Base-by-base conservation (phyloP, 1,284 basidiomycete species). In the Macrocystidia cucumis region DNA sequence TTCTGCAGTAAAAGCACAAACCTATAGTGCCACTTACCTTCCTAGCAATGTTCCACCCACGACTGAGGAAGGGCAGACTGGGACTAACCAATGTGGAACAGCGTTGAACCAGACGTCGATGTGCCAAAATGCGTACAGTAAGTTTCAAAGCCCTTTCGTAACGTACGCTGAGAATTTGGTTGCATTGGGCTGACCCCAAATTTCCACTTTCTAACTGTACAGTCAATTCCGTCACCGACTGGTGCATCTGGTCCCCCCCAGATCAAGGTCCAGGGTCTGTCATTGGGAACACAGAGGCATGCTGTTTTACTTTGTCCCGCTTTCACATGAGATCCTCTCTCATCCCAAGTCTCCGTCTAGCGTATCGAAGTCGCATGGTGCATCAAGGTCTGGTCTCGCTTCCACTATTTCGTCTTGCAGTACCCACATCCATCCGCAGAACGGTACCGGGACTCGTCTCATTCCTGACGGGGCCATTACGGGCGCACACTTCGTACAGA, bases 401-500 rank as follows among this genome's bases (percentile, higher is more conserved):
- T 31, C 33, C 13, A 27, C n/a, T 34, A 31, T 29, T 37, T 18
- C 26, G 20, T 29, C 30, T 32, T 21, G 21, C 22, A 12, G 33
- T 34, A 18, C 14, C 19, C 12, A 30, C 25, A 33, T 16, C 11
- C 17, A 19, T 16, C 22, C 51, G 18, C 53, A 64, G 73, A 55
- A 61, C 40, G 74, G 74, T 23, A 73, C 74, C 38, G 82, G 81
- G 14, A 77, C 79, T 3, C 77, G 81, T 29, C 55, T 87, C 41
- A 87, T 91, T 44, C 88, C 87, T 13, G 68, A 78, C 39, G 86
- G 82, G 13, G 62, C 83, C 11, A 74, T 91, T 51, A 65, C 61
- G 12, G 76, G 78, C 35, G 86, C 78, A n/a, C 84, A 86, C 53
- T 70, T 78, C 51, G 67, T 82, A 19, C 60, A 69, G 44, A 81